phyloP scores from a whole-genome alignment of 140 eudicot species.

The Senecio squalidus region DNA sequence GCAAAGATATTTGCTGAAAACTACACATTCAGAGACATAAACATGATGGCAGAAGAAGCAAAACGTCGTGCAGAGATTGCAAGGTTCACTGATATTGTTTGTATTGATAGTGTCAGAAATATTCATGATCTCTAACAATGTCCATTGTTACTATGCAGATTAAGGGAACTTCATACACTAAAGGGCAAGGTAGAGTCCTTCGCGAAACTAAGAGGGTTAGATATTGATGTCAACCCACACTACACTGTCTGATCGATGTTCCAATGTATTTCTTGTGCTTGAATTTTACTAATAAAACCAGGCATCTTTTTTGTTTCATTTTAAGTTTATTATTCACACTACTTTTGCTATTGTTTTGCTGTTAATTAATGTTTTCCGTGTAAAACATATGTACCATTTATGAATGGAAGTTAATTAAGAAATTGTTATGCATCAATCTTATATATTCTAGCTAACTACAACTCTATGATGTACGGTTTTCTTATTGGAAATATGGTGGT shows the following conservation, averaged over 20 bases:
- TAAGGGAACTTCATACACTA: conserved; percentile 72
- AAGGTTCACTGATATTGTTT: conserved; percentile 30
- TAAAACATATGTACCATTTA: conserved; percentile 8
- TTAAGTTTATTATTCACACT: conserved; percentile 6
- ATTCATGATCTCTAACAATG: conserved; percentile 4
- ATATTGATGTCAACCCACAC: conserved; percentile 68
- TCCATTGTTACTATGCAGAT: conserved; percentile 26
- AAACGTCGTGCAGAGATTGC: conserved; percentile 81
- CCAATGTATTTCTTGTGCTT: conserved; percentile 10
- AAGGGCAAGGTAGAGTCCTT: conserved; percentile 79
- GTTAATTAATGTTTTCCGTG: conserved; percentile 14
- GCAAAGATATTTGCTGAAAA: conserved; percentile 50
- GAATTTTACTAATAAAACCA: conserved; percentile 24
- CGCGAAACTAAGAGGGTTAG: conserved; percentile 68
- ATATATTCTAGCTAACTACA: no score
- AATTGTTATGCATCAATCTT: background rate
- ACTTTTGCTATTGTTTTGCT: conserved; percentile 13
- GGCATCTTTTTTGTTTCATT: conserved; percentile 11
- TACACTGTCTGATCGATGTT: conserved; percentile 49
- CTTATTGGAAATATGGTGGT: no score
- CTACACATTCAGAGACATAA: conserved; percentile 58
- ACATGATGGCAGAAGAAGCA: conserved; percentile 79
- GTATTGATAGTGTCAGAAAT: background rate
- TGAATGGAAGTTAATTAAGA: background rate
- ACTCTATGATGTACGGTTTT: no score